Conservation (phyloP, 257 asterid species). For the Plectranthus barbatus region DNA sequence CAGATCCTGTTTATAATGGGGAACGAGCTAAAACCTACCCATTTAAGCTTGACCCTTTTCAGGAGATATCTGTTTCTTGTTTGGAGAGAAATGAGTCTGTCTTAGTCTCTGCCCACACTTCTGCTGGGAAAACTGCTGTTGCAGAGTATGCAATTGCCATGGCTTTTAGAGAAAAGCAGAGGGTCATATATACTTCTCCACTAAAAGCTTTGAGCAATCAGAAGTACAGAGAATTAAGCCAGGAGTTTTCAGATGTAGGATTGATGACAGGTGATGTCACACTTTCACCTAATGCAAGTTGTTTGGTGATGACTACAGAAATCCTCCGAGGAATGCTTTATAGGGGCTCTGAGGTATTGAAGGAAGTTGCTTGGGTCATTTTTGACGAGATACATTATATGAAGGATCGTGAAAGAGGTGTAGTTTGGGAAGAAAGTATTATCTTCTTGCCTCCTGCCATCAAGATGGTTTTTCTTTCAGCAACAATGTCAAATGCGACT, state of each 20-base stretch:
- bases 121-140: constrained; percentile 97
- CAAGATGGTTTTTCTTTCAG: constrained; percentile 94
- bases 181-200: constrained; percentile 93
- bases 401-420: constrained; percentile 99
- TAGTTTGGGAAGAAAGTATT: constrained; percentile 98
- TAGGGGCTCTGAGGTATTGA: constrained; percentile 94
- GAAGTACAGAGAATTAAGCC: constrained; percentile 87
- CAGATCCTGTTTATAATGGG: constrained; percentile 64
- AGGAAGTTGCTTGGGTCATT: constrained; percentile 98
- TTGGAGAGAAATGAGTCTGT: constrained; percentile 87
- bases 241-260: constrained; percentile 92
- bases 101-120: constrained; percentile 93
- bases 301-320: constrained; percentile 98
- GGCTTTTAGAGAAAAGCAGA: constrained; percentile 85
- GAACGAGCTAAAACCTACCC: constrained; percentile 69
- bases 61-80: constrained; percentile 80
- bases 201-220: constrained; percentile 89
- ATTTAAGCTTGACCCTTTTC: constrained; percentile 83
- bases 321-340: constrained; percentile 93
- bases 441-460: constrained; percentile 96
- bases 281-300: constrained; percentile 84
- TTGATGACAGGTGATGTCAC: constrained; percentile 98
- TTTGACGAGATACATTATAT: constrained; percentile 98
- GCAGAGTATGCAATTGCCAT: constrained; percentile 97
- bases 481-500: constrained; percentile 97